Percentiles rank a stretch among this genome's conserved stretches.
These are phyloP conservation scores for Fomitopsis schrenkii DNA, from an alignment of 1,284 basidiomycete genomes.

Conservation along the genomic window DNA sequence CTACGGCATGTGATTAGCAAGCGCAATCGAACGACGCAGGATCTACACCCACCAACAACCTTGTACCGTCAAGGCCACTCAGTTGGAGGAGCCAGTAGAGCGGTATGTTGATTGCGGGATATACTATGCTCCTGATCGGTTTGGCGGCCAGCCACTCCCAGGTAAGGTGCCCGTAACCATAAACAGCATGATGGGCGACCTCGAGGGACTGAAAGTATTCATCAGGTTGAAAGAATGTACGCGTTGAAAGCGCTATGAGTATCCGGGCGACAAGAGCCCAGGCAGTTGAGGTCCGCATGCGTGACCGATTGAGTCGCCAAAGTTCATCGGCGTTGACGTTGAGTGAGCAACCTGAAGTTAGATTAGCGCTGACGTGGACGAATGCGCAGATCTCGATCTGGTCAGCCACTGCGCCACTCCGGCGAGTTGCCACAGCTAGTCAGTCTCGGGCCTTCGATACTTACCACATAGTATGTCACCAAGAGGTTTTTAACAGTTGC, in stretches of 20 bases:
- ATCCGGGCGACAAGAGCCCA: constrained; percentile 43
- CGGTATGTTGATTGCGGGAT: constrained; percentile 75
- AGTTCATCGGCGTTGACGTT: background rate
- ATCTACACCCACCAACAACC: constrained; percentile 59
- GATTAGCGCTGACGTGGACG: background rate
- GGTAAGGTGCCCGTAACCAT: constrained; percentile 88
- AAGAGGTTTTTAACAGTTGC: too few relatives aligned
- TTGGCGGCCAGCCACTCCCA: constrained; percentile 89
- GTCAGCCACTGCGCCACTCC: background rate
- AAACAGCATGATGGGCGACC: constrained; percentile 85
- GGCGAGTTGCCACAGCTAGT: too few relatives aligned
- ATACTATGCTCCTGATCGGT: constrained; percentile 72
- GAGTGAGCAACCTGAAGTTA: background rate
- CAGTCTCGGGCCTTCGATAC: too few relatives aligned
- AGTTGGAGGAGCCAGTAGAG: constrained; percentile 70
- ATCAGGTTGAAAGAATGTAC: constrained; percentile 95
- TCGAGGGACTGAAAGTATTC: constrained; percentile 97
- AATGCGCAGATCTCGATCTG: constrained; percentile 1
- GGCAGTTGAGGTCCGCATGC: constrained; percentile 8
- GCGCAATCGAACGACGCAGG: constrained; percentile 10
- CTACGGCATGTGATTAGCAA: constrained; percentile 30
- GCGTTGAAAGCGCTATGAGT: constrained; percentile 62
- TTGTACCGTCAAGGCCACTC: constrained; percentile 45
- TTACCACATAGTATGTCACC: too few relatives aligned
- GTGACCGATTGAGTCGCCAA: background rate